Base-by-base conservation (phyloP, 352 stramenopile species). In the Phytopythium mirpurense region DNA sequence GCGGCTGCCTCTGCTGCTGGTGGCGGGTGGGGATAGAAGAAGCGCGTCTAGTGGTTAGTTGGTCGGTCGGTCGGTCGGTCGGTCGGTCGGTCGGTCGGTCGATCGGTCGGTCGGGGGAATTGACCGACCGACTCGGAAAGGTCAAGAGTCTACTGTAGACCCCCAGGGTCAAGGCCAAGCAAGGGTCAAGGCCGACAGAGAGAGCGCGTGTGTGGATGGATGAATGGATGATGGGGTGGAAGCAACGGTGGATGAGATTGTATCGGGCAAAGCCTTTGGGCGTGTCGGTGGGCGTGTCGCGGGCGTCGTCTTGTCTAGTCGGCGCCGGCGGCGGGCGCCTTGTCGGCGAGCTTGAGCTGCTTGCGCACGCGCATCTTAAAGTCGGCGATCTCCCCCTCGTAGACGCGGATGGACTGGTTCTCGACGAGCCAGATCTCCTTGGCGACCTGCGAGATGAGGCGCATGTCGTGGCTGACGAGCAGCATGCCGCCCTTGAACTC, bases 391-490 rank as follows among this genome's bases (percentile, higher is more conserved):
- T 99, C 96, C 42, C 96, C 97, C 42, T 98, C 77, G 78, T 98
- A 99, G 44, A 94, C 90, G 10, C 74, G 83, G 51, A 99, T 96
- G 51, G 87, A 90, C 59, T 98, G 95, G 64, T 99, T 82, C 61
- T 99, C 96, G 59, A 97, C 97, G 49, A 99, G 86, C 84, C 97
- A 99, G 72, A 99, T 99, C 72, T 99, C 95, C 65, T 99, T 94
- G 50, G 97, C 97, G 49, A 99, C 97, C 70, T 98, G 93, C 54
- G 88, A 97, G 66, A 99, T 98, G 49, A 99, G 79, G 49, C 96
- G 86, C 95, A 99, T 98, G 87, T 99, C 96, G 86, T 99, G 97
- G 54, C 86, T 98, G 34, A 99, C 96, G 37, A 99, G 79, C 15
- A 99, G 80, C 73, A 99, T 92, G 35, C 96, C 96, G 60, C 97